Conservation (phyloP, 257 asterid genomes). For the Solanum pimpinellifolium region DNA sequence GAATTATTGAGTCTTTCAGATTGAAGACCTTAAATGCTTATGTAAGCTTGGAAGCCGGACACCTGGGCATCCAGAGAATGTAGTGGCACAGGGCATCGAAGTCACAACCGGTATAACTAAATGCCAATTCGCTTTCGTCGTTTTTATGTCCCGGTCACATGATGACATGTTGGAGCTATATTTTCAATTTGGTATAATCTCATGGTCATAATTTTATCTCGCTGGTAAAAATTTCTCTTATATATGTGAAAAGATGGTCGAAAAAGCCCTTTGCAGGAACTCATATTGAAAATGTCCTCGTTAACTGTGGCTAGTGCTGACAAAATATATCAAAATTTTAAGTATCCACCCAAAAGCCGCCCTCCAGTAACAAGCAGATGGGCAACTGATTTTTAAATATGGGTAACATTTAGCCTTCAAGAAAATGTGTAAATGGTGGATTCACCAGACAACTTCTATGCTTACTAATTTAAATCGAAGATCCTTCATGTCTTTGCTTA, state of each 20-base stretch:
- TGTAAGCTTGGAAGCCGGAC: conserved; percentile 38
- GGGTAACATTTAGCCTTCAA: not conserved
- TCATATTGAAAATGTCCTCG: not conserved
- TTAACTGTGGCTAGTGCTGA: not conserved
- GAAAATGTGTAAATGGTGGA: not conserved
- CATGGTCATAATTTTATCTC: not conserved
- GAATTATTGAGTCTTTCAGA: conserved; percentile 7
- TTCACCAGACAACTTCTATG: not conserved
- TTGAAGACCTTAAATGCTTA: conserved; percentile 29
- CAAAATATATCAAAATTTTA: not conserved
- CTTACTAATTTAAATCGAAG: not conserved
- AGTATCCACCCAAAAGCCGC: not conserved
- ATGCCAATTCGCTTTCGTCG: not conserved
- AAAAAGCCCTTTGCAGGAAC: not conserved
- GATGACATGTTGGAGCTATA: not conserved
- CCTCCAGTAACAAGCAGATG: not conserved
- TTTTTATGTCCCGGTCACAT: not conserved
- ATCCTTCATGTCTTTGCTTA: not conserved
- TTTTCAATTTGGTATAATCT: not conserved
- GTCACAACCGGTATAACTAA: conserved; percentile 37
- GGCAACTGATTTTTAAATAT: not conserved
- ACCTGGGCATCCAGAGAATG: conserved; percentile 49
- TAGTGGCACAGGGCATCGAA: conserved; percentile 34
- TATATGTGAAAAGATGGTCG: not conserved
- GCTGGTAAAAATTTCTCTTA: not conserved